These are phyloP conservation scores for Dacryopinax primogenitus DNA, from an alignment of 768 basidiomycete genomes.

Conservation along the genomic window DNA sequence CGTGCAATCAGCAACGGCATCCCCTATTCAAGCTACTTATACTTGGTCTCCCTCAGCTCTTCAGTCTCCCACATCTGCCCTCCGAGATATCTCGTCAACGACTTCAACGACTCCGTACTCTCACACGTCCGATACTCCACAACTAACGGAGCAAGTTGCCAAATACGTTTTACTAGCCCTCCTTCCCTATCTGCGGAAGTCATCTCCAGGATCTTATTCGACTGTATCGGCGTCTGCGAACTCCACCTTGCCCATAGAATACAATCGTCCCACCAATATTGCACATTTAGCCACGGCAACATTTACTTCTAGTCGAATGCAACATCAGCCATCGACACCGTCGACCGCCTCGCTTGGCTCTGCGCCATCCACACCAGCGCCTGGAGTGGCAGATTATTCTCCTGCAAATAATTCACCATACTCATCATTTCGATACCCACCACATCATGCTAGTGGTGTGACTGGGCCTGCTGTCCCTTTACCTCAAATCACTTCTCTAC, in stretches of 20 bases:
- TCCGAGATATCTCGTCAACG: not conserved
- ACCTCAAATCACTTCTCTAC: not conserved
- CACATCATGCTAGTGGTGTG: not conserved
- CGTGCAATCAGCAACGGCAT: not conserved
- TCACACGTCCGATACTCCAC: not conserved
- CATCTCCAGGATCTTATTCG: not conserved
- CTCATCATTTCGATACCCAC: not conserved
- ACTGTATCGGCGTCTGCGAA: not conserved
- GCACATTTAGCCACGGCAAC: not conserved
- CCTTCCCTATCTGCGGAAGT: not conserved
- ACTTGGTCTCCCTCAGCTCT: not conserved
- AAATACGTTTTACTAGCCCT: conserved; percentile 3
- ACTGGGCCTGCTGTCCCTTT: not conserved
- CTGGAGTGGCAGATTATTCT: not conserved
- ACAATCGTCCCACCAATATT: not conserved
- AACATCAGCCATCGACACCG: not conserved
- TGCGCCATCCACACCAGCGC: not conserved
- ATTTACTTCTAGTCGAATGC: not conserved
- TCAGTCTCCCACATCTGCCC: not conserved
- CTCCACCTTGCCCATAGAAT: not conserved
- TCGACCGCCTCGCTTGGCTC: not conserved
- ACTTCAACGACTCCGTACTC: not conserved
- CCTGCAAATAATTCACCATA: not conserved
- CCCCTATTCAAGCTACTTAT: not conserved
- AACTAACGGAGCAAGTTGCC: not conserved